These are phyloP conservation scores for Aspergillus ibericus DNA, from an alignment of 2,329 filamentous ascomycete genomes.

Conservation along the genomic window DNA sequence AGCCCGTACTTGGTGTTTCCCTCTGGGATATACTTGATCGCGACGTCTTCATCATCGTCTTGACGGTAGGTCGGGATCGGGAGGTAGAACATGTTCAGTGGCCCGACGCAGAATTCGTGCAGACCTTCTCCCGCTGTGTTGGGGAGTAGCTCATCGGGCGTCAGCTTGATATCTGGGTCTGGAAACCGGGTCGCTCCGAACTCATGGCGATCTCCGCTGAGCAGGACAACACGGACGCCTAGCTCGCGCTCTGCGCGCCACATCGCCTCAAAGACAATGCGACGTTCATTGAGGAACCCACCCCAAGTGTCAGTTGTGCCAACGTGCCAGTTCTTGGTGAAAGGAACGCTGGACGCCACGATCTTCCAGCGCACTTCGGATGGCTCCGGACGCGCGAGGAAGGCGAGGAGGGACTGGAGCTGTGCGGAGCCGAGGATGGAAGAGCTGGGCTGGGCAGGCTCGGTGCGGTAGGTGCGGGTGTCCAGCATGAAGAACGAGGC, in stretches of 20 bases:
- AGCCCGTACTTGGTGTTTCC: slow-evolving; percentile 89
- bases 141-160: slow-evolving; percentile 18
- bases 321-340: slow-evolving; percentile 96
- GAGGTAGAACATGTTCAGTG: slow-evolving; percentile 90
- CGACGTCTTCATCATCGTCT: slow-evolving; percentile 76
- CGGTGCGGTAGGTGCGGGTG: slow-evolving; percentile 78
- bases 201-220: slow-evolving; percentile 94
- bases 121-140: slow-evolving; percentile 46
- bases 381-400: slow-evolving; percentile 70
- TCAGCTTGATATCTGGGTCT: slow-evolving; percentile 37
- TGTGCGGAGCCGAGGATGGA: slow-evolving; percentile 85
- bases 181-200: slow-evolving; percentile 84
- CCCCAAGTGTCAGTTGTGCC: slow-evolving; percentile 91
- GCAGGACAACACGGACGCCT: slow-evolving; percentile 74
- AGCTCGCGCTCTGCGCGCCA: slow-evolving; percentile 75
- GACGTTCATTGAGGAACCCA: slow-evolving; percentile 80
- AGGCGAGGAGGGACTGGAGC: slow-evolving; percentile 74
- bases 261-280: slow-evolving; percentile 80
- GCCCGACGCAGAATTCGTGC: slow-evolving; percentile 89
- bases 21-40: slow-evolving; percentile 76
- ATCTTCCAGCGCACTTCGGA: slow-evolving; percentile 89
- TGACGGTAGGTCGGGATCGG: slow-evolving; percentile 82
- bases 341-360: slow-evolving; percentile 83
- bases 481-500: slow-evolving; percentile 95
- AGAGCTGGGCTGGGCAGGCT: slow-evolving; percentile 57